These are phyloP conservation scores for Cenococcum geophilum DNA, from an alignment of 495 filamentous ascomycete genomes.

Conservation along the genomic window DNA sequence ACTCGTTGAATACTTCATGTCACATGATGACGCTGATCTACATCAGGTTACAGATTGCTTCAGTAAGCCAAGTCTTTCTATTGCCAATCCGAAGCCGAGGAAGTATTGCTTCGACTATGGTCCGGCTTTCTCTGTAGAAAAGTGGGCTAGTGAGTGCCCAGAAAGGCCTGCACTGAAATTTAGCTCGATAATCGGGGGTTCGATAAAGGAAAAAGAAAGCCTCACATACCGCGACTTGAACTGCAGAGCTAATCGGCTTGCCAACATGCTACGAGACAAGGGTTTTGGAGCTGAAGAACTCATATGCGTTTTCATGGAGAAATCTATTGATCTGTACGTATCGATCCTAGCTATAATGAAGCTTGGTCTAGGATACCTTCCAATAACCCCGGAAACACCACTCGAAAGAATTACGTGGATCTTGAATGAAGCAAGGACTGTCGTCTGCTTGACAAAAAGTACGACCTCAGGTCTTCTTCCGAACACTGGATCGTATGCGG, in stretches of 20 bases:
- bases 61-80: conserved; percentile 45
- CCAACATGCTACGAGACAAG: conserved; percentile 46
- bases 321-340: conserved; percentile 60
- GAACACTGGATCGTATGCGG: conserved; percentile 25
- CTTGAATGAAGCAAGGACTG: conserved; percentile 47
- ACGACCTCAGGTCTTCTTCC: neutral
- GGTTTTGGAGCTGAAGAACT: conserved; percentile 48
- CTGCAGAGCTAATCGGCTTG: conserved; percentile 56
- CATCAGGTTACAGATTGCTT: conserved; percentile 38
- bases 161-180: conserved; percentile 55
- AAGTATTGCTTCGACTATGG: conserved; percentile 9
- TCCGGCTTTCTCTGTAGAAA: conserved; percentile 52
- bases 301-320: conserved; percentile 64
- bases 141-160: conserved; percentile 44
- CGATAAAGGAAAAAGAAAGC: conserved; percentile 30
- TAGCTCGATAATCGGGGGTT: conserved; percentile 41
- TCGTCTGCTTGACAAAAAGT: conserved; percentile 42
- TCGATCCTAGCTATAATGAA: conserved; percentile 68
- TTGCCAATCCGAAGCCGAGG: conserved; percentile 45
- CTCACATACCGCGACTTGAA: conserved; percentile 62
- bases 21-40: conserved; percentile 38
- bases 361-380: conserved; percentile 66
- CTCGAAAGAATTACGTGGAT: conserved; percentile 48
- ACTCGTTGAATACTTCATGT: conserved; percentile 45
- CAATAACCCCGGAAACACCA: conserved; percentile 61